These are phyloP conservation scores for Drechslerella dactyloides DNA, from an alignment of 2,329 filamentous ascomycete genomes.

Conservation along the genomic window DNA sequence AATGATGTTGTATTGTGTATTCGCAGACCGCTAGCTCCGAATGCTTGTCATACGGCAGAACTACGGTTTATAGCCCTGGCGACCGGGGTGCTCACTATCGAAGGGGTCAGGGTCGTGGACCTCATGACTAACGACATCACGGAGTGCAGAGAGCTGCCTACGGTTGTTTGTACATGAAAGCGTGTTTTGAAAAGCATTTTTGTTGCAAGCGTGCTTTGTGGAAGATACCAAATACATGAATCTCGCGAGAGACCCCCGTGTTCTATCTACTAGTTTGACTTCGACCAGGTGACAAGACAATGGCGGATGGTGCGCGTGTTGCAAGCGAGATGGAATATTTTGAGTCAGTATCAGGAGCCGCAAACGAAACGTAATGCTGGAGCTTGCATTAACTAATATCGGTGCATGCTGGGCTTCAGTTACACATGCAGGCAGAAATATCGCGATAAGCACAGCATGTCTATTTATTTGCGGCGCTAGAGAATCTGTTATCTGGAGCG, in stretches of 20 bases:
- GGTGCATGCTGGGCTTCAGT: too few species aligned
- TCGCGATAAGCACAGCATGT: background rate
- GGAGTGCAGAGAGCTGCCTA: conserved; percentile 76
- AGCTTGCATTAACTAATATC: background rate
- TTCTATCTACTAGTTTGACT: background rate
- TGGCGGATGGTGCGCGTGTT: background rate
- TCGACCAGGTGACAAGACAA: background rate
- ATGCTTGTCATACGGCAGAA: conserved; percentile 75
- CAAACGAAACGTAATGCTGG: background rate
- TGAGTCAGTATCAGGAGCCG: background rate
- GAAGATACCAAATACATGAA: conserved; percentile 7
- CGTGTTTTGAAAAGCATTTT: conserved; percentile 13
- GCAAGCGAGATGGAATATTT: background rate
- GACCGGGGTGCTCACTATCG: conserved; percentile 72
- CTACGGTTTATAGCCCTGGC: conserved; percentile 73
- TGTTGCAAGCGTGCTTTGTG: background rate
- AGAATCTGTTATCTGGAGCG: conserved; percentile 40
- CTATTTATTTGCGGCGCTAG: conserved; percentile 24
- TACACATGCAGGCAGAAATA: too few species aligned
- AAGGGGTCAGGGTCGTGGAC: conserved; percentile 76
- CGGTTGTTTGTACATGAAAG: conserved; percentile 62
- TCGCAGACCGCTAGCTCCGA: conserved; percentile 68
- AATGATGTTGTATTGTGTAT: conserved; percentile 1
- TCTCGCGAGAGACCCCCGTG: background rate
- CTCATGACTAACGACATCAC: conserved; percentile 76